These are phyloP conservation scores for Diatrype stigma DNA, from an alignment of 2,329 filamentous ascomycete species.

Conservation along the genomic window DNA sequence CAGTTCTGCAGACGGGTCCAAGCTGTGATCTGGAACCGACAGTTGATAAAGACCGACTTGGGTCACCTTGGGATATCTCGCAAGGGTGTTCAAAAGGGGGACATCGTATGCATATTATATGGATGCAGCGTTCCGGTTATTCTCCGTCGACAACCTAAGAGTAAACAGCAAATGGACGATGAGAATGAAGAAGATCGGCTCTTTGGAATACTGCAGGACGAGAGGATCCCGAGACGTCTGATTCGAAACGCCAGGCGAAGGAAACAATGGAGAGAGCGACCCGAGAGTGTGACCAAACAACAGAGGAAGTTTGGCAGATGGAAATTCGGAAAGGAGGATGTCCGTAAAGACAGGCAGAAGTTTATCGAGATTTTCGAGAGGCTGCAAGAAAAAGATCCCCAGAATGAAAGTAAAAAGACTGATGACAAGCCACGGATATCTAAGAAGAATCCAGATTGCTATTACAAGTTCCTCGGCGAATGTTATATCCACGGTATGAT, in stretches of 20 bases:
- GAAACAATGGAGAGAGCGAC: neutral
- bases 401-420: neutral
- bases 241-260: neutral
- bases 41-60: slow-evolving; percentile 15
- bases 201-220: neutral
- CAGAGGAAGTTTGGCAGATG: neutral
- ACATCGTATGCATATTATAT: slow-evolving; percentile 19
- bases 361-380: neutral
- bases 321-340: neutral
- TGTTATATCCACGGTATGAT: slow-evolving; percentile 21
- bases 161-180: slow-evolving; percentile 1
- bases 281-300: neutral
- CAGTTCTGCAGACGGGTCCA: slow-evolving; percentile 22
- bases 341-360: neutral
- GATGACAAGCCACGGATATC: neutral
- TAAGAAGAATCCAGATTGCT: slow-evolving; percentile 4
- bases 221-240: neutral
- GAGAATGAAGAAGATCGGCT: slow-evolving; percentile 3
- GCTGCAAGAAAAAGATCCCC: neutral
- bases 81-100: slow-evolving; percentile 9
- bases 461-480: slow-evolving; percentile 14
- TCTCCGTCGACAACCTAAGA: slow-evolving; percentile 1
- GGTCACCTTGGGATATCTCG: slow-evolving; percentile 9
- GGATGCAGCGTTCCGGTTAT: slow-evolving; percentile 22
- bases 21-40: slow-evolving; percentile 23